phyloP scores from a whole-genome alignment of 352 stramenopile species.

The Aphanomyces cochlioides region DNA sequence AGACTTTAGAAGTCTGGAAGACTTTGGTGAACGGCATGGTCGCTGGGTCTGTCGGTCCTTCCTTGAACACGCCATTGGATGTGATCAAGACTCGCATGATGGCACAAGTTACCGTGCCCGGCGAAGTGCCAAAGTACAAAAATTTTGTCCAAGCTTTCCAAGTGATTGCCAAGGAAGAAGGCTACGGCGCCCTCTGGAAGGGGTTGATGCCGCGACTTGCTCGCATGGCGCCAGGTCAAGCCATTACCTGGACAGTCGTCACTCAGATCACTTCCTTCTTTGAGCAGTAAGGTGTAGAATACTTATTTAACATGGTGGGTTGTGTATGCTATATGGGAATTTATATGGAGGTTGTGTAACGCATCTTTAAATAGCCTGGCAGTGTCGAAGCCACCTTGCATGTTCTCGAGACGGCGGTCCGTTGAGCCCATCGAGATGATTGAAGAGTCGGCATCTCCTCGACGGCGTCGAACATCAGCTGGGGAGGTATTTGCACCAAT shows the following conservation, averaged over 20 bases:
- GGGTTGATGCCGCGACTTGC: constrained; percentile 93
- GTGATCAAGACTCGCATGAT: constrained; percentile 95
- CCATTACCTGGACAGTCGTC: constrained; percentile 94
- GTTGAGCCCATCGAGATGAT: not conserved
- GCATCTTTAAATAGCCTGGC: not conserved
- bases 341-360: not conserved
- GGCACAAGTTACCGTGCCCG: constrained; percentile 84
- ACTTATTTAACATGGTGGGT: constrained; percentile 1
- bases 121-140: constrained; percentile 93
- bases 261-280: constrained; percentile 86
- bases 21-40: constrained; percentile 93
- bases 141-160: constrained; percentile 90
- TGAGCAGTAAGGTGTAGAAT: constrained; percentile 43
- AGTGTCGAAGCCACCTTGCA: not conserved
- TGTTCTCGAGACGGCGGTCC: constrained; percentile 13
- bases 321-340: too few species aligned
- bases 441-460: not conserved
- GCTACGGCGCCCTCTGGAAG: constrained; percentile 93
- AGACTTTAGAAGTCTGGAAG: constrained; percentile 89
- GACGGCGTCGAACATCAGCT: not conserved
- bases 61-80: constrained; percentile 88
- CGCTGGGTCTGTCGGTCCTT: constrained; percentile 76
- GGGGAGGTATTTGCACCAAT: constrained; percentile 13
- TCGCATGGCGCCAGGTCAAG: constrained; percentile 95
- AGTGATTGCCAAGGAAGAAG: constrained; percentile 94